Base-by-base conservation (phyloP, 441 rosid genomes). In the Theobroma grandiflorum region DNA sequence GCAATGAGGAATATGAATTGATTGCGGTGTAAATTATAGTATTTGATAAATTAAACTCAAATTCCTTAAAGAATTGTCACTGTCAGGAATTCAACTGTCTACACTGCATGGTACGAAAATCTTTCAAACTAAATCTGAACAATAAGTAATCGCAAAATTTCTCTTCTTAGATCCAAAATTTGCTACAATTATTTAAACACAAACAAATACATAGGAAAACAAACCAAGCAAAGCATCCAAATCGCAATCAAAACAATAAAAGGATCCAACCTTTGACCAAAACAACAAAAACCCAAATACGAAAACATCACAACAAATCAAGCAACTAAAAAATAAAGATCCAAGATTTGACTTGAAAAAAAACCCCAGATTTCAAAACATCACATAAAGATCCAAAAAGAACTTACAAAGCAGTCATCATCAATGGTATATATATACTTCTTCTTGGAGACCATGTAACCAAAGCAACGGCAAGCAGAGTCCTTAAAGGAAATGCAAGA, bases 391-490 rank as follows among this genome's bases (percentile, higher is more conserved):
- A 62, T 8, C 7, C 0, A 31, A 31, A 78, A 20, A 49, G 31
- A 11, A 88, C 99, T 91, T 86, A 95, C 99, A 74, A 93, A 93
- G 93, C 99, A 95, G 71, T 96, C 99, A 77, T 96, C 98, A 84
- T 96, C 98, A 72, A 94, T 94, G 81, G 99, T 96, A 91, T 86
- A 96, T 85, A 96, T 91, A 77, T 93, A 94, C 89, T 96, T 95
- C 94, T 95, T 95, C 89, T 92, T 94, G 84, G 99, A 95, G 65
- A 95, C 89, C 98, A 95, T 91, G 86, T 91, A 95, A 6, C 99
- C 99, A 83, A 95, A 95, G 90, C 99, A 95, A 10, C 99, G 88
- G 79, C 98, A 94, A 78, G 99, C 99, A 43, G 99, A 96, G 85
- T 96, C 99, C 91, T 95, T 95, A 77, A 94, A 95, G 33, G 99